Conservation (phyloP, 1,284 basidiomycete species). For the Fomitopsis betulina region DNA sequence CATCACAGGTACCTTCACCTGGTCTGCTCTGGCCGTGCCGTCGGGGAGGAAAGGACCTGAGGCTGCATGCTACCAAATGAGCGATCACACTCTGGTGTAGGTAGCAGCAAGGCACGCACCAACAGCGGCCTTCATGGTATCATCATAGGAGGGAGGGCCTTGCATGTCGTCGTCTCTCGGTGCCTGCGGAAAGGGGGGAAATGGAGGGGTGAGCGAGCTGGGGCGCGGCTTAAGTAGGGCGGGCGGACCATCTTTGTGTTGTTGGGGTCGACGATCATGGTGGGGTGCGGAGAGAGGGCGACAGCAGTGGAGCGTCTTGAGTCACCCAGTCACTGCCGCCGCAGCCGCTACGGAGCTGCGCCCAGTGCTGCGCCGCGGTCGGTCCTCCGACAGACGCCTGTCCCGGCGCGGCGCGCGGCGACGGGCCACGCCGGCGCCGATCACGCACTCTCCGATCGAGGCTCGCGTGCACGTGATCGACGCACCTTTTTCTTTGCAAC, state of each 20-base stretch:
- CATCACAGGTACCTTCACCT: slow-evolving; percentile 22
- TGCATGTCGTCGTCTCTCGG: slow-evolving; percentile 11
- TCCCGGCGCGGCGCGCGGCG: not conserved
- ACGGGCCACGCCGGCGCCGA: not conserved
- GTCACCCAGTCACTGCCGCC: not conserved
- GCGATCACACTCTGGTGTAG: not conserved
- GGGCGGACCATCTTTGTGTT: slow-evolving; percentile 21
- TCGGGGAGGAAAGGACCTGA: slow-evolving; percentile 20
- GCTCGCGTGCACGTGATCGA: slow-evolving; percentile 4
- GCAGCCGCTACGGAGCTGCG: slow-evolving; percentile 5
- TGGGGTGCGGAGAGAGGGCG: not conserved
- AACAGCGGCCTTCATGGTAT: slow-evolving; percentile 9
- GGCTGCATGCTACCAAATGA: slow-evolving; percentile 8
- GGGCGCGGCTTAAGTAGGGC: not conserved
- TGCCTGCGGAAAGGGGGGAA: not conserved
- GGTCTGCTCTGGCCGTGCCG: slow-evolving; percentile 15
- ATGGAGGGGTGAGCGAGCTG: not conserved
- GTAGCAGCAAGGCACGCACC: slow-evolving; percentile 8
- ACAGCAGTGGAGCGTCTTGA: slow-evolving; percentile 8
- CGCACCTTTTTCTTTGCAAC: slow-evolving; percentile 1
- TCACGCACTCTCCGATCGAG: not conserved
- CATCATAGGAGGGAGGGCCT: slow-evolving; percentile 21
- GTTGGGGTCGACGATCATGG: slow-evolving; percentile 19
- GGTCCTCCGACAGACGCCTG: not conserved
- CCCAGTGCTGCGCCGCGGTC: slow-evolving; percentile 3